These are phyloP conservation scores for Neoboletus magnificus DNA, from an alignment of 768 basidiomycete genomes.

Conservation along the genomic window DNA sequence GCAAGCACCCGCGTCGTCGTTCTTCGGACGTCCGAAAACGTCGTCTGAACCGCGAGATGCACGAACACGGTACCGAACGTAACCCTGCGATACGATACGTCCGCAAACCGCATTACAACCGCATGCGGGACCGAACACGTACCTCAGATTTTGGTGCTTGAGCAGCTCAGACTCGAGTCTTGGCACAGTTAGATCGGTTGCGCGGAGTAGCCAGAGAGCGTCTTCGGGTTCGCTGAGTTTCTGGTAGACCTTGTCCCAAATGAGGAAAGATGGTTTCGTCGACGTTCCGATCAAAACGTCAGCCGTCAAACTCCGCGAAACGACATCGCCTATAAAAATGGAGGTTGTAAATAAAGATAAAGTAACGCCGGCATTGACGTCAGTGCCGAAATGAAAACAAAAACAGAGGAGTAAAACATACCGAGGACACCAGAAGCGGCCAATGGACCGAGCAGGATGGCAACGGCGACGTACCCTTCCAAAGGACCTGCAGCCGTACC, in stretches of 20 bases:
- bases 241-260: constrained; percentile 86
- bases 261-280: constrained; percentile 78
- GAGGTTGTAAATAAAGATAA: neutral
- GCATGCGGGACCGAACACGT: neutral
- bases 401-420: constrained; percentile 27
- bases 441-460: constrained; percentile 64
- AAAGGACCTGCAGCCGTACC: constrained; percentile 62
- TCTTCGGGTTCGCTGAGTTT: constrained; percentile 62
- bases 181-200: constrained; percentile 47
- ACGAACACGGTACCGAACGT: constrained; percentile 66
- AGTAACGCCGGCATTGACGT: neutral
- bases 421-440: constrained; percentile 49
- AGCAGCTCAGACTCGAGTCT: constrained; percentile 48
- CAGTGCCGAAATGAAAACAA: neutral
- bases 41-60: constrained; percentile 62
- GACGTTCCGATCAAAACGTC: constrained; percentile 45
- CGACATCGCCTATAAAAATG: constrained; percentile 38
- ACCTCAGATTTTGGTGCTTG: constrained; percentile 55
- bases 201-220: constrained; percentile 73
- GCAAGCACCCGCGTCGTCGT: constrained; percentile 43
- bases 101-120: neutral
- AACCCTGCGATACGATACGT: constrained; percentile 35
- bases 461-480: constrained; percentile 79
- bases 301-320: constrained; percentile 47
- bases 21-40: constrained; percentile 52